Evolutionary conservation across 202 grass and related monocot genomes (phyloP).

Genomic region (Panicum virgatum): DNA sequence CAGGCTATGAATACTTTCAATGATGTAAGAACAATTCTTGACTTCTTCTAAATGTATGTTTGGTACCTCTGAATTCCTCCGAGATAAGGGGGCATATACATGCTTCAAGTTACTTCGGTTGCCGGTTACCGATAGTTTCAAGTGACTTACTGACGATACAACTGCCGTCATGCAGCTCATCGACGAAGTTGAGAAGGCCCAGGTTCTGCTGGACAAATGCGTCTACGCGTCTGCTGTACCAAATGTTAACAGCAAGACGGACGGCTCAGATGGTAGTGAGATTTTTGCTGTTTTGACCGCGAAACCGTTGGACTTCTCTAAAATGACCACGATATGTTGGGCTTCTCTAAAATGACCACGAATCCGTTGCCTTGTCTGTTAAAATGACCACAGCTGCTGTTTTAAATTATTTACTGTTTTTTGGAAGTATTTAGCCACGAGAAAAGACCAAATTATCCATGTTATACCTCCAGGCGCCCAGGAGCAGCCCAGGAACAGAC

Average conservation of each 20-base stretch:
- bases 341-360: too few species aligned
- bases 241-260: not conserved
- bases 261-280: not conserved
- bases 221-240: slow-evolving; percentile 10
- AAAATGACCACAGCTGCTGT: too few species aligned
- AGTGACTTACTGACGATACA: not conserved
- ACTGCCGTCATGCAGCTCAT: slow-evolving; percentile 38
- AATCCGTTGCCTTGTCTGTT: too few species aligned
- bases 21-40: slow-evolving; percentile 32
- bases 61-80: not conserved
- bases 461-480: too few species aligned
- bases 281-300: too few species aligned
- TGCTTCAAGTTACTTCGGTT: not conserved
- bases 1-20: slow-evolving; percentile 47
- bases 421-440: too few species aligned
- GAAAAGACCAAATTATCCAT: too few species aligned
- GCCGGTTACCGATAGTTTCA: too few species aligned
- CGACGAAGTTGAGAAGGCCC: slow-evolving; percentile 19
- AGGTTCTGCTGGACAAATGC: slow-evolving; percentile 52
- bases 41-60: not conserved
- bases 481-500: too few species aligned
- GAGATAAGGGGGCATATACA: not conserved
- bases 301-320: too few species aligned
- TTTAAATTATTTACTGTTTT: too few species aligned
- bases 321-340: too few species aligned